These are phyloP conservation scores for Larix kaempferi DNA, from an alignment of 75 land plant species.

Conservation along the genomic window DNA sequence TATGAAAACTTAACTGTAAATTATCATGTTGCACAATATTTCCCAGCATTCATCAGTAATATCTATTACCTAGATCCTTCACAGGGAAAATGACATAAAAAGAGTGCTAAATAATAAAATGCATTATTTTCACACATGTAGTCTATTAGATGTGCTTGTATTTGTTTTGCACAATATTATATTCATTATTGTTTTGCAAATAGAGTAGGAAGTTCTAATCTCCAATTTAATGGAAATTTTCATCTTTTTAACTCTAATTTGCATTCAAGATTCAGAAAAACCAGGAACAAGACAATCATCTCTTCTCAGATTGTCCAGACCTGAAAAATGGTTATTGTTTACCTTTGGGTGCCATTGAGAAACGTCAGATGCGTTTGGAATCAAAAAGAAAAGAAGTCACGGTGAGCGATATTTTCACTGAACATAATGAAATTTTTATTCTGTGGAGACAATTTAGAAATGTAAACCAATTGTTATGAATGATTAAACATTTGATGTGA, in stretches of 20 bases:
- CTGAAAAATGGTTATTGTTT: neutral
- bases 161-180: neutral
- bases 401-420: conserved; percentile 18
- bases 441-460: neutral
- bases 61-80: neutral
- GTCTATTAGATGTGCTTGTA: too few relatives aligned
- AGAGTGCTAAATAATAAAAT: too few relatives aligned
- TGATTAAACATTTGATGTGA: neutral
- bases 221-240: neutral
- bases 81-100: too few relatives aligned
- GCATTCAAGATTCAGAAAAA: neutral
- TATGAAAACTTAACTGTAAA: neutral
- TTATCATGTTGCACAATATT: neutral
- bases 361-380: conserved; percentile 22
- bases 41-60: neutral
- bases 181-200: neutral
- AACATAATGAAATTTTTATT: neutral
- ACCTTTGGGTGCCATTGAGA: conserved; percentile 15
- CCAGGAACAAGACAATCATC: neutral
- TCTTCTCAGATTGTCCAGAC: conserved; percentile 7
- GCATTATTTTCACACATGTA: neutral
- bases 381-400: conserved; percentile 37
- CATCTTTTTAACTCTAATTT: conserved; percentile 1
- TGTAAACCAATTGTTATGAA: neutral
- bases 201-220: neutral